Evolutionary conservation across 176 grass and related monocot species (phyloP).

Genomic region (Phyllostachys edulis): DNA sequence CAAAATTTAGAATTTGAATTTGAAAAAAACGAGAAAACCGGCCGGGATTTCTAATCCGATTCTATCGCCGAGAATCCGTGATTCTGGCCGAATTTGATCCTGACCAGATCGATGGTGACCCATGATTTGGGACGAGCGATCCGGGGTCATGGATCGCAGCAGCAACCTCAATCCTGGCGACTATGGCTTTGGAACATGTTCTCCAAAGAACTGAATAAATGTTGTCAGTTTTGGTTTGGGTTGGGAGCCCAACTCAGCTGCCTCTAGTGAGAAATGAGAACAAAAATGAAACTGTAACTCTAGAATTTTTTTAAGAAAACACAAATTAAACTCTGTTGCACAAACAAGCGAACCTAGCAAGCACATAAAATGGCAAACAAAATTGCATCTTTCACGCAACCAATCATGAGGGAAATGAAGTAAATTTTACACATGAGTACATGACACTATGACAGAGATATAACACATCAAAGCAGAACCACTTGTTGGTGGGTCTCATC

Average conservation of each 20-base stretch:
- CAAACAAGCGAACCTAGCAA: background rate
- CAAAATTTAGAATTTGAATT: too few relatives aligned
- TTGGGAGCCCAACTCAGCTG: background rate
- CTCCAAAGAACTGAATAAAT: constrained; percentile 11
- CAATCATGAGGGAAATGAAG: background rate
- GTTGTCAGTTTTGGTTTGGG: background rate
- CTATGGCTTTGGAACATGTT: background rate
- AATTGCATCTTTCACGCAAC: background rate
- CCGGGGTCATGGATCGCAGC: too few relatives aligned
- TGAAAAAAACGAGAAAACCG: too few relatives aligned
- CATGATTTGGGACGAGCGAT: too few relatives aligned
- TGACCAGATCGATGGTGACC: too few relatives aligned
- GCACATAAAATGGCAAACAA: background rate
- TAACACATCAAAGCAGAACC: background rate
- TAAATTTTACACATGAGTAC: background rate
- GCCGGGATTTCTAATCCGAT: too few relatives aligned
- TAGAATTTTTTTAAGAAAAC: background rate
- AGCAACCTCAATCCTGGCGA: too few relatives aligned
- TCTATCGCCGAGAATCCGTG: too few relatives aligned
- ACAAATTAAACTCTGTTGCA: background rate
- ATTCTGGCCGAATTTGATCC: too few relatives aligned
- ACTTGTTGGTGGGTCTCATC: background rate
- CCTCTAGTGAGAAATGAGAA: background rate
- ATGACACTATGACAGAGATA: background rate
- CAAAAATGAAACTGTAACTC: background rate